Conservation (phyloP, 371 early-diverging fungal species). For the Lichtheimia ramosa region DNA sequence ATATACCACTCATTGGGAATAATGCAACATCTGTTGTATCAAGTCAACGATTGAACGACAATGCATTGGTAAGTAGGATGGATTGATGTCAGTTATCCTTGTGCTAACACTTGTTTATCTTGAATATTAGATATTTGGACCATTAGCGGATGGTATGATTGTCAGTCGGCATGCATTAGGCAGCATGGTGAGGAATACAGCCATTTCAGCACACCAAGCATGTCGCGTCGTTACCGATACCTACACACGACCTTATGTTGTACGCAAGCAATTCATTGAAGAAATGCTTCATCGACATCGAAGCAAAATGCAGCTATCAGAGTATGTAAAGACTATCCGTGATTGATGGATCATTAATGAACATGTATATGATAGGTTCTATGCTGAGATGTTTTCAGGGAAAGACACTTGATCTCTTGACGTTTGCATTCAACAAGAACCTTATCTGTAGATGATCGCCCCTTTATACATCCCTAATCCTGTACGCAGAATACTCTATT, state of each 20-base stretch:
- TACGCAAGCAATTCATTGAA: constrained; percentile 60
- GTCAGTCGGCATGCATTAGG: constrained; percentile 71
- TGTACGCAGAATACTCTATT: too few relatives aligned
- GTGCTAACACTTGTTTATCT: neutral
- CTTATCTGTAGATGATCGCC: too few relatives aligned
- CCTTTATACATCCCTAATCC: too few relatives aligned
- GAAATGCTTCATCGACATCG: constrained; percentile 57
- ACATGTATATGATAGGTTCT: constrained; percentile 2
- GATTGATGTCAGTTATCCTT: neutral
- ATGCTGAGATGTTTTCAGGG: constrained; percentile 4
- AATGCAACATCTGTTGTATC: constrained; percentile 27
- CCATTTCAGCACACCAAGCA: constrained; percentile 68
- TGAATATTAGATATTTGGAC: constrained; percentile 61
- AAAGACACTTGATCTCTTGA: constrained; percentile 6
- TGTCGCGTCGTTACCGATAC: constrained; percentile 58
- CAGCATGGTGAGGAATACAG: constrained; percentile 66
- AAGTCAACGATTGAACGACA: constrained; percentile 44
- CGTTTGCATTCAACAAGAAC: too few relatives aligned
- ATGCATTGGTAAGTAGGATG: constrained; percentile 41
- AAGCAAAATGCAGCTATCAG: constrained; percentile 46
- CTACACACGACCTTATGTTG: constrained; percentile 56
- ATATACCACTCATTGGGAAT: constrained; percentile 27
- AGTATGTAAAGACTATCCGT: constrained; percentile 25
- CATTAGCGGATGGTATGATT: constrained; percentile 72
- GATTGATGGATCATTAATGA: neutral